Conservation (phyloP, 306 rosid species). For the Myrica gale region DNA sequence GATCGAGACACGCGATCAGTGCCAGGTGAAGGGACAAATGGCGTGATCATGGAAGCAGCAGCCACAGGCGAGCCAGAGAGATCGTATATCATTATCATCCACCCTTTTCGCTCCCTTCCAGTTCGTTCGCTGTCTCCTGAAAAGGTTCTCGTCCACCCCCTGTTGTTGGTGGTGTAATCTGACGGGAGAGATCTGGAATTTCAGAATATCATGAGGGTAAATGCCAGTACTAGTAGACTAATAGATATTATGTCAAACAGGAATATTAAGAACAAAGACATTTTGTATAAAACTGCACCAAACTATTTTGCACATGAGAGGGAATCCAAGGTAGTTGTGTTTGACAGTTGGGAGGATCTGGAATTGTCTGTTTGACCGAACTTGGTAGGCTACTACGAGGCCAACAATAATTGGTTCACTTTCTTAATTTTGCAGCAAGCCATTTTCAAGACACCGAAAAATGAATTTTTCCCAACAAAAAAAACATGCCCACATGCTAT, state of each 20-base stretch:
- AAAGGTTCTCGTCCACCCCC: conserved; percentile 67
- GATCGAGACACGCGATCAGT: conserved; percentile 80
- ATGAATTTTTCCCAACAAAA: neutral
- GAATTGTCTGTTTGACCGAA: conserved; percentile 48
- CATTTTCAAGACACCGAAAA: neutral
- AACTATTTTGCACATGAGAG: conserved; percentile 49
- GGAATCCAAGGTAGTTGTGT: conserved; percentile 48
- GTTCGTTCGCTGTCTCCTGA: conserved; percentile 51
- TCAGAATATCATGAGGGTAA: neutral
- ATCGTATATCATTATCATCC: conserved; percentile 88
- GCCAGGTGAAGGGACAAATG: conserved; percentile 87
- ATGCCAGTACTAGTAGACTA: neutral
- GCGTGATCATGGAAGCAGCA: conserved; percentile 86
- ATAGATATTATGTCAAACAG: conserved; percentile 4
- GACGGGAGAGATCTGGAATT: conserved; percentile 53
- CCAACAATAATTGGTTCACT: neutral
- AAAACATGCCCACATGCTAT: conserved; percentile 13
- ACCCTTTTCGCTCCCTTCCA: conserved; percentile 84
- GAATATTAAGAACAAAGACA: neutral
- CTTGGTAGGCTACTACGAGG: conserved; percentile 18
- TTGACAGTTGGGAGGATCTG: conserved; percentile 39
- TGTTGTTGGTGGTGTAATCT: conserved; percentile 47
- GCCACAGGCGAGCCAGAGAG: conserved; percentile 92
- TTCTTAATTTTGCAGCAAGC: neutral
- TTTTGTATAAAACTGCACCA: neutral